phyloP scores from a whole-genome alignment of 768 basidiomycete species.

The Auricularia sp. region DNA sequence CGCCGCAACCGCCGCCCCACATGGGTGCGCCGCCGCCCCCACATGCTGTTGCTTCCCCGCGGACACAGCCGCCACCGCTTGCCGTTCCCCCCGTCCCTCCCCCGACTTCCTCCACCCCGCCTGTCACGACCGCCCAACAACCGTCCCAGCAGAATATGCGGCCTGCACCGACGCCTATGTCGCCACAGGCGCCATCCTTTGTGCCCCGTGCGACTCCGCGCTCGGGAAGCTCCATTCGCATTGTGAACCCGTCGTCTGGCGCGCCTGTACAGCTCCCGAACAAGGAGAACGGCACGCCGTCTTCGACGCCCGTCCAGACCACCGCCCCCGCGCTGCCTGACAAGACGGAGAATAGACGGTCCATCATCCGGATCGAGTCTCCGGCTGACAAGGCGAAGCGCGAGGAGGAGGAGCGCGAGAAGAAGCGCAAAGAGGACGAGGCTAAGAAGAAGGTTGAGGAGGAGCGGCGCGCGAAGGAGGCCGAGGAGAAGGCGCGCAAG shows the following conservation, averaged over 20 bases:
- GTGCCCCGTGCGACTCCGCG: neutral
- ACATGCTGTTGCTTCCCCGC: neutral
- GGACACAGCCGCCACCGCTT: neutral
- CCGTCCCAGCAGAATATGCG: neutral
- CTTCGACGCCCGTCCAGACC: neutral
- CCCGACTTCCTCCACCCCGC: neutral
- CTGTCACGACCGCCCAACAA: neutral
- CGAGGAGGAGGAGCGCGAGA: constrained; percentile 6
- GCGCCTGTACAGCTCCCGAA: neutral
- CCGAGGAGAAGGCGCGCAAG: constrained; percentile 5
- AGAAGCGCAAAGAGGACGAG: constrained; percentile 9
- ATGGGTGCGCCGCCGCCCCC: neutral
- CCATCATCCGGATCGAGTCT: neutral
- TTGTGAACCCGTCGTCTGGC: neutral
- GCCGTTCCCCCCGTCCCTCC: neutral
- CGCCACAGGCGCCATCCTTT: neutral
- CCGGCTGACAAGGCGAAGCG: constrained; percentile 3
- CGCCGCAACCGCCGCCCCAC: neutral
- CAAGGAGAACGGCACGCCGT: neutral
- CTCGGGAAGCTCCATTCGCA: neutral
- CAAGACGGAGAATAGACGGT: neutral
- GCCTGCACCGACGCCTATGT: neutral
- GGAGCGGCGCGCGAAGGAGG: constrained; percentile 11
- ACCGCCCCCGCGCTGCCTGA: neutral
- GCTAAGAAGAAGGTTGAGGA: constrained; percentile 7